Base-by-base conservation (phyloP, 2,329 filamentous ascomycete genomes). In the Paecilomyces dactylethromorphus region DNA sequence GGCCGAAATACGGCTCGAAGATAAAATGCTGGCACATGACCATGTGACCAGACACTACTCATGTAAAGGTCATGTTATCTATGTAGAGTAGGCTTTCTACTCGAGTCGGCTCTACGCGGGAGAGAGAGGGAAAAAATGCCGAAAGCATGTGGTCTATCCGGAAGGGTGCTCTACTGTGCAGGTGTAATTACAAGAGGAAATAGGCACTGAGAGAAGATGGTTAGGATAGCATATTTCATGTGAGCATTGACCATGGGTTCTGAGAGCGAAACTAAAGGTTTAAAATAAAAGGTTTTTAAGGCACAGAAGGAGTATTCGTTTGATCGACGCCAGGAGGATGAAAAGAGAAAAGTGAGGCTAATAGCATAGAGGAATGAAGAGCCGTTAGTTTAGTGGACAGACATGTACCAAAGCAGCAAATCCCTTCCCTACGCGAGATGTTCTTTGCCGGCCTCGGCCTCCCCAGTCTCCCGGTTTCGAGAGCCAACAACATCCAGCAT, bases 301-400 rank as follows among this genome's bases (percentile, higher is more conserved):
- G 56, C 62, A 64, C 56, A 62, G 24, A 64, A 64, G 62, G 59
- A 64, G 61, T 63, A 66, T 64, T 66, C 61, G 63, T 66, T 65
- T 65, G 62, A 62, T 64, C 66, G 66, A 67, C 69, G 67, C 69
- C 68, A 67, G 69, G 15, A 50, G 22, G 67, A 65, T 66, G 67
- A 66, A 65, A 68, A 66, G 65, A 65, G 68, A 70, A 69, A 71
- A 70, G 71, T 69, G 69, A 72, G 69, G 71, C 71, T 74, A 73
- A 73, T 71, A 71, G 68, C 71, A 74, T 73, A 71, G 71, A 71
- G 69, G 68, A 29, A 72, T 71, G 68, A 70, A 69, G 66, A 71
- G 67, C 66, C 69, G 64, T 71, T 70, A 51, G 39, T 45, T 45
- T 45, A 71, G 66, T 68, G 68, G 71, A 68, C 66, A 71, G 67